Evolutionary conservation across 257 asterid species (phyloP), one percentile per base, ranked within the genome.

Genomic region (Misopates orontium): DNA sequence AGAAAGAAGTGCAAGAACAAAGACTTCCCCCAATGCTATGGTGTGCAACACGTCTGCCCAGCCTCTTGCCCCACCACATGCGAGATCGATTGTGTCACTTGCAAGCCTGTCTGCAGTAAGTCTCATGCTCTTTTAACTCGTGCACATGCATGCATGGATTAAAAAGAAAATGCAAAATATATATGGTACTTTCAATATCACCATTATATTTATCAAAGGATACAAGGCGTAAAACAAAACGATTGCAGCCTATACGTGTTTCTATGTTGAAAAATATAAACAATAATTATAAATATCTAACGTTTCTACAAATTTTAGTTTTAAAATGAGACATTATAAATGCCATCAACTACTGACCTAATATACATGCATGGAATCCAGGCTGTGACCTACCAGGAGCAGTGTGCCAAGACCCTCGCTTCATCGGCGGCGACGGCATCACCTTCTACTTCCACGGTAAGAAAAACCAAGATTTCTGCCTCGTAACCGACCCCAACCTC

Each of bases 351-450:
- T n/a, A n/a, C n/a, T n/a, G n/a, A n/a, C n/a, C 41, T 58, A 32
- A 60, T 12, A 55, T 22, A 1, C 14, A 20, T 25, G 52, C 11
- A 28, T n/a, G n/a, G n/a, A 24, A 57, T 66, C 60, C 70, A 87
- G 89, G 69, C 11, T 87, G 93, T 61, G 81, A 83, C 40, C 70
- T 61, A 72, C 95, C 93, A 0, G 95, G 90, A 49, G 88, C 93
- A 1, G 88, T 87, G 5, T 87, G 93, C 78, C 87, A 87, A 62
- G 95, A 87, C 63, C 95, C 95, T 3, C 85, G 88, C 18, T 87
- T 87, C 74, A 78, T 87, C 14, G 95, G 95, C 2, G 93, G 84
- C 12, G 95, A 87, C 54, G 95, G 95, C 55, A 61, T 83, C 70
- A 79, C 92, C 0, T 87, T 87, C 79, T 87, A 83, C 70, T 87